These are phyloP conservation scores for Suillus sp. DNA, from an alignment of 768 basidiomycete genomes.

Conservation along the genomic window DNA sequence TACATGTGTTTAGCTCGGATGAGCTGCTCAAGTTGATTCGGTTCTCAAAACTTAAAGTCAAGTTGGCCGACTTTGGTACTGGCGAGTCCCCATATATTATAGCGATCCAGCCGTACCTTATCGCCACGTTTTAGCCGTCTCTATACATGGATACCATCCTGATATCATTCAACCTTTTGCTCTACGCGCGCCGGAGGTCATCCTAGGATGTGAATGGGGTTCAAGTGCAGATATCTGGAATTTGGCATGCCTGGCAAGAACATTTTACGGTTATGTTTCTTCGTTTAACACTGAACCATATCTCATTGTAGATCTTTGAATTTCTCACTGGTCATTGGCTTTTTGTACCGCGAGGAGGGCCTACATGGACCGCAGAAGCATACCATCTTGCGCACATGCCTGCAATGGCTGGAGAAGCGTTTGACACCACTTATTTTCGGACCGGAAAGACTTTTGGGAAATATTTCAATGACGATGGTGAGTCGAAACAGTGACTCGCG, in stretches of 20 bases:
- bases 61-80: slow-evolving; percentile 24
- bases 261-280: not conserved
- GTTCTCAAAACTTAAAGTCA: slow-evolving; percentile 19
- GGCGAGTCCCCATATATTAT: slow-evolving; percentile 11
- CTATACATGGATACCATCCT: not conserved
- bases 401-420: too few species aligned
- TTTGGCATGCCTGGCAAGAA: slow-evolving; percentile 28
- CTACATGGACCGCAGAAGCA: too few species aligned
- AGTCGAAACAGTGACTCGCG: too few species aligned
- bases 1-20: slow-evolving; percentile 27
- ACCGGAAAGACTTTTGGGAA: too few species aligned
- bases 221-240: slow-evolving; percentile 30
- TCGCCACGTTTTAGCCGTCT: not conserved
- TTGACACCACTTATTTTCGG: too few species aligned
- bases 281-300: too few species aligned
- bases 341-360: too few species aligned
- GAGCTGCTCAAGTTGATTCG: slow-evolving; percentile 22
- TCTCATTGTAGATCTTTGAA: too few species aligned
- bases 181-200: slow-evolving; percentile 30
- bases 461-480: too few species aligned
- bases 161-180: slow-evolving; percentile 17
- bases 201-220: slow-evolving; percentile 23
- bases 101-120: too few species aligned
- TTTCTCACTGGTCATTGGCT: too few species aligned
- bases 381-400: too few species aligned